A percentile compares a stretch with the other conserved stretches of the same genome.
phyloP scores from a whole-genome alignment of 1,139 yeast species.

The Saccharomycopsis crataegensis region DNA sequence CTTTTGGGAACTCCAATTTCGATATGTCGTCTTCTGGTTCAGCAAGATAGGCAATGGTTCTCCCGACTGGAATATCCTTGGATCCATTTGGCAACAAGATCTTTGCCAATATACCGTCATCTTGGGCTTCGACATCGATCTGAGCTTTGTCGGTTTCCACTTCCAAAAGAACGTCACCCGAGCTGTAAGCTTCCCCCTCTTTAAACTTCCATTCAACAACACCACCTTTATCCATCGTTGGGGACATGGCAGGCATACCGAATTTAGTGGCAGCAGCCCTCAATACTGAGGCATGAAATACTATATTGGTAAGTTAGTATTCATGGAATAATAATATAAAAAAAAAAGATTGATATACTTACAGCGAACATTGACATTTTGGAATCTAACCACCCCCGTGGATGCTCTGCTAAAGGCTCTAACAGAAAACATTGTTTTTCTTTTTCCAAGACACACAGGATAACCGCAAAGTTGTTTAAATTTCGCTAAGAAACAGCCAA shows the following conservation, averaged over 20 bases:
- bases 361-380: no score
- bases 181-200: conserved; percentile 65
- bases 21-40: conserved; percentile 80
- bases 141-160: conserved; percentile 93
- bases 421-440: no score
- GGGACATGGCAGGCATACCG: conserved; percentile 98
- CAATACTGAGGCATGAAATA: background rate
- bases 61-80: conserved; percentile 77
- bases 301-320: background rate
- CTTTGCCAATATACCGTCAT: conserved; percentile 84
- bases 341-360: conserved; percentile 13
- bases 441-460: no score
- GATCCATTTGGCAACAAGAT: conserved; percentile 66
- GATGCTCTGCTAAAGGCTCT: no score
- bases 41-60: conserved; percentile 80
- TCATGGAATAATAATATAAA: background rate
- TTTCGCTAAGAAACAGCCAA: no score
- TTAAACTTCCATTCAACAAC: conserved; percentile 87
- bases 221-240: conserved; percentile 98
- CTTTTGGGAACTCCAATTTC: conserved; percentile 53
- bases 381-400: no score
- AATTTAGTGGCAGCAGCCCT: conserved; percentile 29
- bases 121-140: conserved; percentile 88
- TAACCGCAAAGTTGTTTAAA: no score
- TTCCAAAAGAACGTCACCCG: conserved; percentile 85